A percentile compares a stretch with the other conserved stretches of the same genome.
These are phyloP conservation scores for Thymus mandschuricus DNA, from an alignment of 257 asterid genomes.

Conservation along the genomic window DNA sequence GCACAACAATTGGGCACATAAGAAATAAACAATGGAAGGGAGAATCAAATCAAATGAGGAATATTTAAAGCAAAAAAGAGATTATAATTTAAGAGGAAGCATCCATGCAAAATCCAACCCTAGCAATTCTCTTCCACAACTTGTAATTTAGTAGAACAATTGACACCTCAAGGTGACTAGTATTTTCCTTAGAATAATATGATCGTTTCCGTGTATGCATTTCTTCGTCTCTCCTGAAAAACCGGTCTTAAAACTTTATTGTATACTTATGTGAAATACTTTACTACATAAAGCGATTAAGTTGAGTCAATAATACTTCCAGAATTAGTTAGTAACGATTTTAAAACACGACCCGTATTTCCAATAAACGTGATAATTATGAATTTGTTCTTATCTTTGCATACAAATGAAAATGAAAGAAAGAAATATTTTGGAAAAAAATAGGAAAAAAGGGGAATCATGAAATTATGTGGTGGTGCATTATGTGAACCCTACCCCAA, in stretches of 20 bases:
- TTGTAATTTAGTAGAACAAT: conserved; percentile 37
- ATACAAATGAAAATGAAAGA: not conserved
- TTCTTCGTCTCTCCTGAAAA: too few relatives aligned
- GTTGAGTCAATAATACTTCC: too few relatives aligned
- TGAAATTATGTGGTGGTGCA: conserved; percentile 40
- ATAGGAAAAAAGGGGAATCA: conserved; percentile 5
- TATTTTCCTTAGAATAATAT: not conserved
- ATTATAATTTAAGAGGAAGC: conserved; percentile 37
- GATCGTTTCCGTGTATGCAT: too few relatives aligned
- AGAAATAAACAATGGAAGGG: conserved; percentile 19
- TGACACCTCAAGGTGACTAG: conserved; percentile 28
- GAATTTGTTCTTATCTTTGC: not conserved
- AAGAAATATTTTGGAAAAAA: not conserved
- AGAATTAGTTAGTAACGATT: too few relatives aligned
- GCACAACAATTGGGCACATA: conserved; percentile 13
- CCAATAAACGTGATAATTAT: not conserved
- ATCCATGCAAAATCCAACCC: conserved; percentile 28
- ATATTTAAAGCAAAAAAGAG: conserved; percentile 31
- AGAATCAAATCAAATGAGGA: conserved; percentile 42
- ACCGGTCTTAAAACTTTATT: too few relatives aligned
- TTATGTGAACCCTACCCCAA: conserved; percentile 36
- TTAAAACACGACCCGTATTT: too few relatives aligned
- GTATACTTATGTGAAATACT: too few relatives aligned
- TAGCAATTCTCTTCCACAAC: conserved; percentile 34
- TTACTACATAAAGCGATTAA: too few relatives aligned